phyloP scores from a whole-genome alignment of 768 basidiomycete species.

The Naganishia vaughanmartiniae region DNA sequence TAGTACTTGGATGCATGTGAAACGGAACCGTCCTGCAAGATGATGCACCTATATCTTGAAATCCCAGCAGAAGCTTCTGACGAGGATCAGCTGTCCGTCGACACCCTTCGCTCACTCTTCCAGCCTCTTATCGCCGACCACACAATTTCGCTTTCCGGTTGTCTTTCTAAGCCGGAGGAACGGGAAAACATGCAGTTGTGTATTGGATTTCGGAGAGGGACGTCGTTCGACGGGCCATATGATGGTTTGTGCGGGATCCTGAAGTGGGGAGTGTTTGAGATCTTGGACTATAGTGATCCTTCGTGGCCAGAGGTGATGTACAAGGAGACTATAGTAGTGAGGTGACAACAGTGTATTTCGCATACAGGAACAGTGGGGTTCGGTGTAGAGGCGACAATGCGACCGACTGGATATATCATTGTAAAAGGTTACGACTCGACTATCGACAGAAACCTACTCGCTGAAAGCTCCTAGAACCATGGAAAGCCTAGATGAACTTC shows the following conservation, averaged over 20 bases:
- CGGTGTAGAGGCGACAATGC: no score
- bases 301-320: background rate
- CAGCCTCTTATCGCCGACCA: background rate
- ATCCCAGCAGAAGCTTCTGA: background rate
- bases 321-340: background rate
- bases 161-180: background rate
- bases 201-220: background rate
- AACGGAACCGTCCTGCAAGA: background rate
- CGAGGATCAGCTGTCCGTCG: background rate
- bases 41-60: background rate
- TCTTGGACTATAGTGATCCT: background rate
- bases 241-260: background rate
- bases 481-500: no score
- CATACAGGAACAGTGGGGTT: no score
- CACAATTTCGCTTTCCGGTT: background rate
- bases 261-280: background rate
- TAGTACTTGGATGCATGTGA: background rate
- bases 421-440: no score
- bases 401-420: no score
- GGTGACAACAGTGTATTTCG: background rate
- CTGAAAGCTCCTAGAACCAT: no score
- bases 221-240: background rate
- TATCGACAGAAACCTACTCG: no score
- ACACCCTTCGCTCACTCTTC: background rate
- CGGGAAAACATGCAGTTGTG: background rate